Evolutionary conservation across 2,329 filamentous ascomycete species (phyloP).

Genomic region (Aspergillus oerlinghausenensis): DNA sequence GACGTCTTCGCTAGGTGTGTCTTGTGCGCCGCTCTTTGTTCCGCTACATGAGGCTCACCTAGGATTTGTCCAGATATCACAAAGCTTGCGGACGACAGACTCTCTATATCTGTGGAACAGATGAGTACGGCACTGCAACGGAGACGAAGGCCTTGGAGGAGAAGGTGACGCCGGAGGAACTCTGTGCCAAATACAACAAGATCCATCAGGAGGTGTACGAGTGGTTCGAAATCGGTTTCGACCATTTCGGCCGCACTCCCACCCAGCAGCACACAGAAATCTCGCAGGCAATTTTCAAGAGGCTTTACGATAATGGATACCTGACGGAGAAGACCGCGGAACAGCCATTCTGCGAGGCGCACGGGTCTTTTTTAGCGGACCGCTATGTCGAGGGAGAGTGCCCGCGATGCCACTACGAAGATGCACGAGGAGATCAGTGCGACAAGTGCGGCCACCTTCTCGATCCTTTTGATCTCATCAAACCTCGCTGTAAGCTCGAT

Average conservation of each 20-base stretch:
- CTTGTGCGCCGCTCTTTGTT: slow-evolving; percentile 57
- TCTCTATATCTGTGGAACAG: slow-evolving; percentile 80
- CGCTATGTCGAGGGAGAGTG: slow-evolving; percentile 56
- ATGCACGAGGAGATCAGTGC: slow-evolving; percentile 70
- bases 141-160: slow-evolving; percentile 94
- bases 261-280: slow-evolving; percentile 87
- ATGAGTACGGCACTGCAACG: slow-evolving; percentile 94
- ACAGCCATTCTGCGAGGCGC: slow-evolving; percentile 80
- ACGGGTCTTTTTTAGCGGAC: slow-evolving; percentile 67
- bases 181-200: slow-evolving; percentile 89
- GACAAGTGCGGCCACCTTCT: slow-evolving; percentile 69
- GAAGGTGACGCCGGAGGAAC: slow-evolving; percentile 71
- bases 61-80: slow-evolving; percentile 55
- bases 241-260: slow-evolving; percentile 90
- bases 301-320: slow-evolving; percentile 83
- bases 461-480: slow-evolving; percentile 70
- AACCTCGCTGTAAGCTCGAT: slow-evolving; percentile 88
- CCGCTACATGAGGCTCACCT: slow-evolving; percentile 11
- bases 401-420: slow-evolving; percentile 55
- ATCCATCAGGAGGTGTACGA: slow-evolving; percentile 88
- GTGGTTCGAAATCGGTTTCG: slow-evolving; percentile 94
- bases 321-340: slow-evolving; percentile 81
- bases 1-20: slow-evolving; percentile 66
- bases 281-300: slow-evolving; percentile 82
- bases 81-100: slow-evolving; percentile 75